Evolutionary conservation across 371 early-diverging fungal genomes (phyloP), one percentile per base, ranked within the genome.

Genomic region (Syncephalastrum sp.): DNA sequence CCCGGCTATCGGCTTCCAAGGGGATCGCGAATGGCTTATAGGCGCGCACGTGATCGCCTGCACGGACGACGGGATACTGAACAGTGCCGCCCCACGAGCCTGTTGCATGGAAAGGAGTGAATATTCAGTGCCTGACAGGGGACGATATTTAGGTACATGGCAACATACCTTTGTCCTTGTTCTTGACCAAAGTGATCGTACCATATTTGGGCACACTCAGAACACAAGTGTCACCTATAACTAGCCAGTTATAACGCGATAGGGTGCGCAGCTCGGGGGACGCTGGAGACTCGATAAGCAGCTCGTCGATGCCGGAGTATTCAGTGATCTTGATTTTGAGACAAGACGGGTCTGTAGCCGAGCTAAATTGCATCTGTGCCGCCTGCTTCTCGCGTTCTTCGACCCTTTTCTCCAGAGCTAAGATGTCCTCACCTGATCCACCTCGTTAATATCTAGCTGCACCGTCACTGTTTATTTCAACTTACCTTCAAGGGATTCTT

Each of bases 301-400:
- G 53, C 24, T 83, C 81, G 16, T 75, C 67, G 1, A 82, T 60
- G 44, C 77, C 70, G 13, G 79, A 81, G 29, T 81, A 85, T 59
- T 82, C 82, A 0, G 81, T 77, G 3, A 84, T 70, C 23, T 68
- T 69, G 7, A 72, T 23, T 5, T 29, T 29, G 29, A 29, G 29
- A 29, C 29, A 29, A 29, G 29, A 29, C 3, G 29, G 6, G 29
- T 29, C 29, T 29, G 7, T 6, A 6, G 29, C 29, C 29, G 29
- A 4, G 7, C 0, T 29, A 4, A 0, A 7, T 4, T 29, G 29
- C 3, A 3, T 29, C 29, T 4, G 4, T 4, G 29, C 29, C 29
- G 3, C 29, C 29, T 29, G 29, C 4, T 7, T 44, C 25, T 42
- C 19, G 56, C 33, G 21, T 53, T 45, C 24, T 25, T 42, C 45